Evolutionary conservation across 139 green algal genomes (phyloP).

Genomic region (Chlamydomonas sp.): DNA sequence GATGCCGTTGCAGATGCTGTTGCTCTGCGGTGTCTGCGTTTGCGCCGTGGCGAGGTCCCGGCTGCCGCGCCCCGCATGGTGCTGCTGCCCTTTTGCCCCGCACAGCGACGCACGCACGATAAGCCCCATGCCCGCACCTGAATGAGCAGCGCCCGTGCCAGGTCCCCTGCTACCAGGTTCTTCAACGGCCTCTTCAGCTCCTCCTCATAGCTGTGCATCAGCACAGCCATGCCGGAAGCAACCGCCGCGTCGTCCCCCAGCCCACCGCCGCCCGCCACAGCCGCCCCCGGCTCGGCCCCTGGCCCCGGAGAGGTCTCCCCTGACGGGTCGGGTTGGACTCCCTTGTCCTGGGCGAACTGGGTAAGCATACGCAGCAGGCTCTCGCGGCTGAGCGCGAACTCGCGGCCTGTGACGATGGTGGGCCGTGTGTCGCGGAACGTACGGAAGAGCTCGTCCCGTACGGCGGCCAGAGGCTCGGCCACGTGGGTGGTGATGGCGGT

Average conservation of each 20-base stretch:
- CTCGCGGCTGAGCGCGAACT: conserved; percentile 78
- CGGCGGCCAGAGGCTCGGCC: conserved; percentile 65
- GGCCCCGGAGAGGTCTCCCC: not conserved
- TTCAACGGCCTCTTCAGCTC: conserved; percentile 83
- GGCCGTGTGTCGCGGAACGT: conserved; percentile 74
- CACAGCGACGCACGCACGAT: not conserved
- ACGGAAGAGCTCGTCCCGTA: conserved; percentile 83
- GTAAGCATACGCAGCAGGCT: conserved; percentile 85
- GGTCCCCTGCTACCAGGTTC: conserved; percentile 81
- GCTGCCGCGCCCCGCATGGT: too few relatives aligned
- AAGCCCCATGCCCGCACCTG: conserved; percentile 62
- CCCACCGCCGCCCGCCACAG: not conserved
- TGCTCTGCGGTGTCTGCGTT: too few relatives aligned
- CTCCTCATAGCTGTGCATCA: conserved; percentile 87
- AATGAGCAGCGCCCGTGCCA: conserved; percentile 88
- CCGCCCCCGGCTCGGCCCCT: not conserved
- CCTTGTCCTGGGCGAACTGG: conserved; percentile 66
- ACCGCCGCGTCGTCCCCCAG: conserved; percentile 30
- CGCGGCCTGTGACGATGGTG: conserved; percentile 65
- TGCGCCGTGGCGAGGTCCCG: too few relatives aligned
- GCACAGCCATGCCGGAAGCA: conserved; percentile 71
- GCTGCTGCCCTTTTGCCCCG: too few relatives aligned
- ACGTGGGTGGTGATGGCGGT: conserved; percentile 62
- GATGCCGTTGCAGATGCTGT: too few relatives aligned
- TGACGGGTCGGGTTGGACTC: not conserved